Conservation (phyloP, 805 yeast genomes). For the Suhomyces vadensis region DNA sequence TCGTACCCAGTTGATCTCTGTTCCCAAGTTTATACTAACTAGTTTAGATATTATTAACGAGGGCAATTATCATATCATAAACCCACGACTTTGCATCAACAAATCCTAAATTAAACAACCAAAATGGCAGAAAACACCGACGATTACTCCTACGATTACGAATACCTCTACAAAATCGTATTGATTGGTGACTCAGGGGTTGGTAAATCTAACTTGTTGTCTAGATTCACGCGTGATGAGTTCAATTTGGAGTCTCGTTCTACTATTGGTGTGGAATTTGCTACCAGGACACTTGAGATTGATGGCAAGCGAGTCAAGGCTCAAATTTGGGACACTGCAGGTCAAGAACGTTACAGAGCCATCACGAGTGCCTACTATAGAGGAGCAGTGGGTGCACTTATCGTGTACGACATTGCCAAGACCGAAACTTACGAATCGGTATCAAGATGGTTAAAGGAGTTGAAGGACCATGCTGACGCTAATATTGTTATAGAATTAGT, state of each 20-base stretch:
- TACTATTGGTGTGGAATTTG: slow-evolving; percentile 97
- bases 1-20: no score
- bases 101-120: not conserved
- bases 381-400: slow-evolving; percentile 97
- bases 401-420: slow-evolving; percentile 93
- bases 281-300: slow-evolving; percentile 89
- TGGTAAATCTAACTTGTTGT: slow-evolving; percentile 90
- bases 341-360: slow-evolving; percentile 97
- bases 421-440: slow-evolving; percentile 83
- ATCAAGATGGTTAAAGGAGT: slow-evolving; percentile 85
- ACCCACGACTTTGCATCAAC: not conserved
- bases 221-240: slow-evolving; percentile 94
- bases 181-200: slow-evolving; percentile 97
- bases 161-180: slow-evolving; percentile 91
- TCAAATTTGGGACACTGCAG: slow-evolving; percentile 98
- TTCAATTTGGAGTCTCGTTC: slow-evolving; percentile 92
- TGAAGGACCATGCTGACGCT: slow-evolving; percentile 89
- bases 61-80: not conserved
- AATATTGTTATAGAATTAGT: slow-evolving; percentile 93
- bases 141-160: slow-evolving; percentile 67
- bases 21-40: slow-evolving; percentile 1
- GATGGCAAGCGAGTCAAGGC: slow-evolving; percentile 85
- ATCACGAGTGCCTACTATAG: slow-evolving; percentile 96
- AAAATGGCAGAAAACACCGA: slow-evolving; percentile 43
- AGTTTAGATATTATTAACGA: no score